Base-by-base conservation (phyloP, 2,329 filamentous ascomycete species). In the Daldinia eschscholtzii region DNA sequence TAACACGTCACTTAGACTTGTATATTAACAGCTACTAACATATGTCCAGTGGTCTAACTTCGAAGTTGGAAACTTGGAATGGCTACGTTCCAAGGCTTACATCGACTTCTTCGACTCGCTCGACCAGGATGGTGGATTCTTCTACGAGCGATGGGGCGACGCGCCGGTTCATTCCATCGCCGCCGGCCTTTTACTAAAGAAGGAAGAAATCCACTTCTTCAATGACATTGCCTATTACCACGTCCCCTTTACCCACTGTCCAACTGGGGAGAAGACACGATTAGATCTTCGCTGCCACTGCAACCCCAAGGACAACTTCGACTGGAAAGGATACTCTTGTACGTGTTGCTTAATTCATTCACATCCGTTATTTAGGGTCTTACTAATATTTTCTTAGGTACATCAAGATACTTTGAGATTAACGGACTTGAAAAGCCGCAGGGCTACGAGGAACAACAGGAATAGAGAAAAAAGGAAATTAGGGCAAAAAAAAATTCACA, bases 261-360 rank as follows among this genome's bases (percentile, higher is more conserved):
- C 96, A 2, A 97, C 94, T 0, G 92, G 92, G 61, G 93, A 98
- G 82, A 87, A 97, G 82, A 89, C 88, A 61, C 89, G 94, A 72
- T 81, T 94, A 62, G 91, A 97, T 73, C 89, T 95, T 73, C 94
- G 93, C 79, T 99, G 96, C 81, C 92, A 94, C 81, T 99, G 96
- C 83, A 94, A 99, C 78, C 95, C 96, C 6, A 91, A 91, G 77
- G 93, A 98, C 67, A 99, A 99, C 85, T 99, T 99, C 85, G 96
- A 99, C 82, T 99, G 97, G 97, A 98, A 97, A 82, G 92, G 93
- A 59, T 98, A 98, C 80, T 97, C 93, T 80, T 98, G 94, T 97
- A 88, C 85, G 93, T n/a, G 28, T 18, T 30, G 28, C 13, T 18
- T 3, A 18, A 42, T 46, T 23, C 5, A 20, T 5, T 18, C 5